Conservation (phyloP, 1,139 yeast species). For the Eremothecium coryli region DNA sequence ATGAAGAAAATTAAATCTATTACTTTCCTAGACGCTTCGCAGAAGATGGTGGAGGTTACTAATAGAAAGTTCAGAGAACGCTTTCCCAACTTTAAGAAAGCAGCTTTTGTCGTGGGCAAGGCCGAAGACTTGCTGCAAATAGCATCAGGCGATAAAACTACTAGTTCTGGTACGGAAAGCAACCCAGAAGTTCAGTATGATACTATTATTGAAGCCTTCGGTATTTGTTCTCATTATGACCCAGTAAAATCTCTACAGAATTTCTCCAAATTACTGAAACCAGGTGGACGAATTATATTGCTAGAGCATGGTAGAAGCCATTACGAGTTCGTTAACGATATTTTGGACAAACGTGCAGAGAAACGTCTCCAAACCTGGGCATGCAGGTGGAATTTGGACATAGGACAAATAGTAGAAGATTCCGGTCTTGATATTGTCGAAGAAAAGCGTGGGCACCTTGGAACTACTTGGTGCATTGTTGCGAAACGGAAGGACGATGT, state of each 20-base stretch:
- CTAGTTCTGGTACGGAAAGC: slow-evolving; percentile 14
- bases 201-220: slow-evolving; percentile 88
- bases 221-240: slow-evolving; percentile 90
- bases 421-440: slow-evolving; percentile 78
- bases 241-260: slow-evolving; percentile 75
- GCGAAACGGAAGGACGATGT: slow-evolving; percentile 67
- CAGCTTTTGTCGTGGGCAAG: slow-evolving; percentile 83
- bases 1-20: slow-evolving; percentile 54
- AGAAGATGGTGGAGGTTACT: slow-evolving; percentile 78
- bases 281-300: slow-evolving; percentile 83
- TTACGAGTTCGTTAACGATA: slow-evolving; percentile 66
- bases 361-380: slow-evolving; percentile 89
- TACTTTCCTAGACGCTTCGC: slow-evolving; percentile 78
- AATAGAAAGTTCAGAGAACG: slow-evolving; percentile 59
- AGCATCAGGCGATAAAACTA: slow-evolving; percentile 32
- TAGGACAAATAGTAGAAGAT: slow-evolving; percentile 72
- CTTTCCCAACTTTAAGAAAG: slow-evolving; percentile 59
- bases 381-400: slow-evolving; percentile 93
- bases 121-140: slow-evolving; percentile 72
- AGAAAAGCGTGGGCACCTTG: slow-evolving; percentile 75
- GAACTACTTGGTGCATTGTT: slow-evolving; percentile 85
- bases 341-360: slow-evolving; percentile 75
- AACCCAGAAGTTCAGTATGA: slow-evolving; percentile 54
- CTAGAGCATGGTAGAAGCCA: slow-evolving; percentile 89
- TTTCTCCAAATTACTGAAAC: slow-evolving; percentile 63